Evolutionary conservation across 306 rosid species (phyloP).

Genomic region (Acmispon strigosus): DNA sequence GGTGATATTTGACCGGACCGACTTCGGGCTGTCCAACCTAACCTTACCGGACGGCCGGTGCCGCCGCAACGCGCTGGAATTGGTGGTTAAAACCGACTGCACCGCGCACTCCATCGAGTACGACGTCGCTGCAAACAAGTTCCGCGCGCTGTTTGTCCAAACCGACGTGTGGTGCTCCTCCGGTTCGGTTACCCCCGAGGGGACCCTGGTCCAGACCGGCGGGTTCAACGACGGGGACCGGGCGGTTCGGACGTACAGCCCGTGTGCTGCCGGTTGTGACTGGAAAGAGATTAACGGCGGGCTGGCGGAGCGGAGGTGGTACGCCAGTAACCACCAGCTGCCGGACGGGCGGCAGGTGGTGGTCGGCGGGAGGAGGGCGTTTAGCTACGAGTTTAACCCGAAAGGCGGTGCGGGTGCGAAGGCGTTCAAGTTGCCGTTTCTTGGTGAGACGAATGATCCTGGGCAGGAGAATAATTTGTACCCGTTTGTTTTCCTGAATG

Average conservation of each 20-base stretch:
- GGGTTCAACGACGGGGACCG: slow-evolving; percentile 59
- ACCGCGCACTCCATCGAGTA: slow-evolving; percentile 73
- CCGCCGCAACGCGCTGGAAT: slow-evolving; percentile 25
- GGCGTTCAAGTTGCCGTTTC: slow-evolving; percentile 28
- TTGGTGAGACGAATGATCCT: slow-evolving; percentile 36
- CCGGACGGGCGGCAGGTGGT: slow-evolving; percentile 54
- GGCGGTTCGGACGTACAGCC: slow-evolving; percentile 20
- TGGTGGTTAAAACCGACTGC: slow-evolving; percentile 36
- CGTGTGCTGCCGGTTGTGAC: slow-evolving; percentile 43
- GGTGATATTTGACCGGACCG: slow-evolving; percentile 55
- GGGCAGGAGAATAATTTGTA: slow-evolving; percentile 49
- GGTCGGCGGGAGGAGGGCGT: slow-evolving; percentile 47
- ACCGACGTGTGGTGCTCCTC: slow-evolving; percentile 71
- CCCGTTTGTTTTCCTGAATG: slow-evolving; percentile 62
- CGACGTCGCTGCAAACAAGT: slow-evolving; percentile 42
- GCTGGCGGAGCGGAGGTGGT: slow-evolving; percentile 47
- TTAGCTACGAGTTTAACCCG: slow-evolving; percentile 64
- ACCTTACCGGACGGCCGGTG: slow-evolving; percentile 37
- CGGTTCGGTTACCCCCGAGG: slow-evolving; percentile 24
- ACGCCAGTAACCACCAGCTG: slow-evolving; percentile 52
- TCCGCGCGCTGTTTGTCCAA: slow-evolving; percentile 47
- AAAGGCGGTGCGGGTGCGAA: not conserved
- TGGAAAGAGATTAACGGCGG: slow-evolving; percentile 35
- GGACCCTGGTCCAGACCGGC: slow-evolving; percentile 53
- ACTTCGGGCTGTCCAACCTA: slow-evolving; percentile 48